Conservation (phyloP, 352 stramenopile species). For the Saprolegnia parasitica region DNA sequence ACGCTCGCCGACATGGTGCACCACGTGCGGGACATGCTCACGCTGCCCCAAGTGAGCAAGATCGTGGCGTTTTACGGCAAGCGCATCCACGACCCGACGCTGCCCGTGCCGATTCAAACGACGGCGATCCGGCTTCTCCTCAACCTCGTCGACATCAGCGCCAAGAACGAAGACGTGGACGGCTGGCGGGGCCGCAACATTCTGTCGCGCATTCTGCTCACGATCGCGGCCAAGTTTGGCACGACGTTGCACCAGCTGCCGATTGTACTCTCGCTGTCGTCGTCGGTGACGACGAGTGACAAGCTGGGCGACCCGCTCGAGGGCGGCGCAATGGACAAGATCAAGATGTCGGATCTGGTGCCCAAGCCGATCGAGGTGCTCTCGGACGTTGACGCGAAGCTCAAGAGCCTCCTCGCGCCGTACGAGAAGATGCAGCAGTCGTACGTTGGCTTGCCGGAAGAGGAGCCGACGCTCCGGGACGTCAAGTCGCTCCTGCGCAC, state of each 20-base stretch:
- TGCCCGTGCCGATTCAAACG: conserved; percentile 95
- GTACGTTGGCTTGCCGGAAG: conserved; percentile 56
- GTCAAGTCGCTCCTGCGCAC: conserved; percentile 92
- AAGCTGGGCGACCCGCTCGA: conserved; percentile 60
- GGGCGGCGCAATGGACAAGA: conserved; percentile 85
- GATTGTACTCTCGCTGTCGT: conserved; percentile 50
- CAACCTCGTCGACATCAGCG: conserved; percentile 96
- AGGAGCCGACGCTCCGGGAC: conserved; percentile 81
- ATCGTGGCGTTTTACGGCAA: conserved; percentile 93
- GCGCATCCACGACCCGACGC: conserved; percentile 88
- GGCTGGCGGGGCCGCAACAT: conserved; percentile 86
- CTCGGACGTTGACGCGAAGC: conserved; percentile 64
- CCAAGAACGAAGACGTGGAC: conserved; percentile 91
- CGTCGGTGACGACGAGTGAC: conserved; percentile 34
- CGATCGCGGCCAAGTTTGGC: conserved; percentile 93
- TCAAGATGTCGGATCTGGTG: conserved; percentile 71
- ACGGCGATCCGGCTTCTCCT: conserved; percentile 94
- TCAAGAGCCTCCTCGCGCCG: conserved; percentile 57
- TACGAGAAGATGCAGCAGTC: conserved; percentile 46
- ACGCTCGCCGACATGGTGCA: conserved; percentile 98
- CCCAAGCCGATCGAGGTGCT: conserved; percentile 51
- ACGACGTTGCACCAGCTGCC: conserved; percentile 78
- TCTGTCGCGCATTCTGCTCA: conserved; percentile 87
- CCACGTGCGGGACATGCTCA: conserved; percentile 93
- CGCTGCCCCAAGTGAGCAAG: conserved; percentile 90